These are phyloP conservation scores for Plasmodium vivax DNA, from an alignment of 169 alveolate genomes.

Conservation along the genomic window DNA sequence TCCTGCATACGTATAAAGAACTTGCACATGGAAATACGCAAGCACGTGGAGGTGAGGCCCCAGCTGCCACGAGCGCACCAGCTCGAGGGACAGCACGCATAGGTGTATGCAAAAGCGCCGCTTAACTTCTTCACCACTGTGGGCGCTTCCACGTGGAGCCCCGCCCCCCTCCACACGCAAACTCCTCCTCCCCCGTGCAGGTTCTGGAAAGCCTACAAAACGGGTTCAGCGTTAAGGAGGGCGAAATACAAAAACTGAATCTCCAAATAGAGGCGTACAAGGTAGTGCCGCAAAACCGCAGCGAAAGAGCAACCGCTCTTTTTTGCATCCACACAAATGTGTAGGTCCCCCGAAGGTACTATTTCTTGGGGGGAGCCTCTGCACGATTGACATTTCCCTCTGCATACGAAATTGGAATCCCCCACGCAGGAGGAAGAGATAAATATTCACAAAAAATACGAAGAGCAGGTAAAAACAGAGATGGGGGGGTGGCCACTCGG, in stretches of 20 bases:
- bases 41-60: constrained; percentile 15
- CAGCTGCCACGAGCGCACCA: background rate
- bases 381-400: background rate
- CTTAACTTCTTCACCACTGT: background rate
- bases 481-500: background rate
- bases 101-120: background rate
- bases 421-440: constrained; percentile 51
- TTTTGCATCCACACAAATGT: background rate
- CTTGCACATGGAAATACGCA: constrained; percentile 24
- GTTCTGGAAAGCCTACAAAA: constrained; percentile 16
- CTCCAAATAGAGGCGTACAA: constrained; percentile 58
- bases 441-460: constrained; percentile 70
- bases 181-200: background rate
- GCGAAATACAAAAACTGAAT: constrained; percentile 46
- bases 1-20: constrained; percentile 57
- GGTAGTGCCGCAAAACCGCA: background rate
- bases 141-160: background rate
- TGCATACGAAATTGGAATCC: background rate
- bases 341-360: background rate
- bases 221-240: constrained; percentile 14
- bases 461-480: constrained; percentile 51
- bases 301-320: background rate
- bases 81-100: no score
- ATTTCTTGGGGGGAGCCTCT: background rate
- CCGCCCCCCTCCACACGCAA: no score